Conservation (phyloP, 495 filamentous ascomycete genomes). For the Penicillium fimorum region DNA sequence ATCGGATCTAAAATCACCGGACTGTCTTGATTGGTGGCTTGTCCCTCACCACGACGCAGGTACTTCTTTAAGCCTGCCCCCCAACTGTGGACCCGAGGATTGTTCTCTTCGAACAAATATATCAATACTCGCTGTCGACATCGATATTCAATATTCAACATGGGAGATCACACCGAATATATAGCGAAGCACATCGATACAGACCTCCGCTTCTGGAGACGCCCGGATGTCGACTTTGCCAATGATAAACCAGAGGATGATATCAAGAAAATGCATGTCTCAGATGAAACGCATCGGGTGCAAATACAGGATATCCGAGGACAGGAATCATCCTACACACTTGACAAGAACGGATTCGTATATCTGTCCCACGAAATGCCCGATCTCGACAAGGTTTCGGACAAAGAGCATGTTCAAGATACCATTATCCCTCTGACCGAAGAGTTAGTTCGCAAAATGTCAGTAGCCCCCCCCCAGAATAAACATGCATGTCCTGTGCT, state of each 20-base stretch:
- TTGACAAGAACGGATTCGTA: slow-evolving; percentile 15
- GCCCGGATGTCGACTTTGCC: neutral
- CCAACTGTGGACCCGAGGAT: neutral
- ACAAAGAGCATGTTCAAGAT: slow-evolving; percentile 2
- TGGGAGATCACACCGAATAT: neutral
- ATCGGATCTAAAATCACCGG: neutral
- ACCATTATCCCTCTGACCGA: slow-evolving; percentile 17
- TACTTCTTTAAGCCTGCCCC: neutral
- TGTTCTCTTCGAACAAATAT: neutral
- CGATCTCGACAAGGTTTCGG: slow-evolving; percentile 7
- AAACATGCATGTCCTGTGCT: neutral
- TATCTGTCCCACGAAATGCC: slow-evolving; percentile 16
- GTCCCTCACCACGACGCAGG: neutral
- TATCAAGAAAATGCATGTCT: neutral
- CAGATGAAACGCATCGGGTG: slow-evolving; percentile 6
- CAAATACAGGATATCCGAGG: slow-evolving; percentile 16
- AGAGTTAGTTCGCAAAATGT: slow-evolving; percentile 15
- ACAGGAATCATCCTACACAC: slow-evolving; percentile 6
- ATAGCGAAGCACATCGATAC: slow-evolving; percentile 5
- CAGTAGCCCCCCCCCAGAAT: neutral
- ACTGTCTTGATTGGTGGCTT: neutral
- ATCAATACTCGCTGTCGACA: neutral
- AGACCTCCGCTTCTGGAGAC: slow-evolving; percentile 10
- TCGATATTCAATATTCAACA: neutral
- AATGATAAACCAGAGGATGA: slow-evolving; percentile 4